phyloP scores from a whole-genome alignment of 345 rosid species.

The Alliaria petiolata region DNA sequence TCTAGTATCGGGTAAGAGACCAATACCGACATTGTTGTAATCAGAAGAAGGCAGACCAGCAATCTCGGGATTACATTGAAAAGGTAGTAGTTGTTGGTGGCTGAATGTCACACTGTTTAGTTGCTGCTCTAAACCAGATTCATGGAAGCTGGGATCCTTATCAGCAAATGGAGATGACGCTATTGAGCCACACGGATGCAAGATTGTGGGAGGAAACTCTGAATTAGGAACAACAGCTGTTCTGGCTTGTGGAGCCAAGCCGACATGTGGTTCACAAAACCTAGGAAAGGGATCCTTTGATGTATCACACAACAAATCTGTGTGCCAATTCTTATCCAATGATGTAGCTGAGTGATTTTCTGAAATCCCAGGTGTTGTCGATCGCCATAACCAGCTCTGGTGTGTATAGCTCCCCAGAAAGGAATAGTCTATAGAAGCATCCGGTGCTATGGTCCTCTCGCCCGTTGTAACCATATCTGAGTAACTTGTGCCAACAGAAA shows the following conservation, averaged over 20 bases:
- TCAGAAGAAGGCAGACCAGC: not conserved
- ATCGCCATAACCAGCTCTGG: conserved; percentile 25
- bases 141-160: conserved; percentile 30
- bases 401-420: conserved; percentile 16
- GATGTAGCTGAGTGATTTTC: conserved; percentile 19
- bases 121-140: conserved; percentile 23
- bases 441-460: conserved; percentile 41
- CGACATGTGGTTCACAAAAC: conserved; percentile 33
- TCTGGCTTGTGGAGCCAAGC: conserved; percentile 24
- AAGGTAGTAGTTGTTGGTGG: conserved; percentile 24
- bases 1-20: conserved; percentile 28
- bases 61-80: not conserved
- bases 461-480: conserved; percentile 39
- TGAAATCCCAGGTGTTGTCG: conserved; percentile 26
- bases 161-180: conserved; percentile 8
- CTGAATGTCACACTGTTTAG: conserved; percentile 27
- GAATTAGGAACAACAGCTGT: conserved; percentile 26
- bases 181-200: conserved; percentile 12
- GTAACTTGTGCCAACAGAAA: conserved; percentile 42
- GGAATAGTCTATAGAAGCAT: conserved; percentile 18
- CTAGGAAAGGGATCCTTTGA: conserved; percentile 26
- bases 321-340: conserved; percentile 27
- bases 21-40: conserved; percentile 25
- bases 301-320: not conserved
- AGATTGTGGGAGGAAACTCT: conserved; percentile 24